Conservation (phyloP, 2,329 filamentous ascomycete genomes). For the Thielaviopsis euricoi region DNA sequence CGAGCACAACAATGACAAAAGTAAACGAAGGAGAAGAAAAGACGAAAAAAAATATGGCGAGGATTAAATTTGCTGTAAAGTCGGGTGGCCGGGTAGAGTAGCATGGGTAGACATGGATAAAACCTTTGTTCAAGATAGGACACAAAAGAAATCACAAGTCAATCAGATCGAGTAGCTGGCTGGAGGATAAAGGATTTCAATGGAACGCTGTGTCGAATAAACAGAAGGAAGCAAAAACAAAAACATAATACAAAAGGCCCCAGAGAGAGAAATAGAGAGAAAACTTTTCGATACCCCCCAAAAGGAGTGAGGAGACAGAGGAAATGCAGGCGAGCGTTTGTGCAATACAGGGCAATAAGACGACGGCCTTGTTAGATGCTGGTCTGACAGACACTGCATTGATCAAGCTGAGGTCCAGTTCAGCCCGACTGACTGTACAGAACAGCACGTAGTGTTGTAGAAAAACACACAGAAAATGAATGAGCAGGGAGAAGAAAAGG, state of each 20-base stretch:
- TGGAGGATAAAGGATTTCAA: not conserved
- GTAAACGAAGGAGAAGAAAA: too few species aligned
- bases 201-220: not conserved
- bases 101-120: not conserved
- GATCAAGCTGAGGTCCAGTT: not conserved
- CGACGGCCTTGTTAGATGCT: not conserved
- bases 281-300: not conserved
- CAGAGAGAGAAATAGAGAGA: not conserved
- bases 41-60: too few species aligned
- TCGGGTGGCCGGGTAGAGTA: too few species aligned
- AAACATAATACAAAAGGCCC: not conserved
- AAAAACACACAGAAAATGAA: not conserved
- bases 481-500: not conserved
- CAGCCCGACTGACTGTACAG: not conserved
- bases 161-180: not conserved
- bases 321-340: not conserved
- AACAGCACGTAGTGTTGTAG: too few species aligned
- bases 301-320: not conserved
- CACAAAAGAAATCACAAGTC: not conserved
- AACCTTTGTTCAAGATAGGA: not conserved
- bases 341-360: not conserved
- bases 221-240: not conserved
- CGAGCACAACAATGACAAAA: too few species aligned
- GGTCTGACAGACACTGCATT: not conserved
- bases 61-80: too few species aligned